phyloP scores from a whole-genome alignment of 495 filamentous ascomycete species.

The Cercophora scortea region DNA sequence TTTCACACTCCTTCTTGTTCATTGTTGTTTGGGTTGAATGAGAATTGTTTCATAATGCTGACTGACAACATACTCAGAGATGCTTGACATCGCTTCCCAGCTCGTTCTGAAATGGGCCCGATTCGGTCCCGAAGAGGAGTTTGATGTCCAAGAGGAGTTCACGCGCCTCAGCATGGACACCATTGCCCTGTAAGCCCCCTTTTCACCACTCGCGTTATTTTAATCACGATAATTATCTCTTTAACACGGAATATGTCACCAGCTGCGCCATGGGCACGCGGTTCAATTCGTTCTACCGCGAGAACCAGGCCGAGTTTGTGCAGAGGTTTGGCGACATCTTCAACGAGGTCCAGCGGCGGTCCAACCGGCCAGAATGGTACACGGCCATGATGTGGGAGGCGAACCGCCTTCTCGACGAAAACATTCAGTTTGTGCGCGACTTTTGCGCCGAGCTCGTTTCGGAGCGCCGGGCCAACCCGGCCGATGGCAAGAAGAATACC shows the following conservation, averaged over 20 bases:
- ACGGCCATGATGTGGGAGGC: constrained; percentile 38
- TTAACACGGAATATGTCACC: neutral
- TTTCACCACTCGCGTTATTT: neutral
- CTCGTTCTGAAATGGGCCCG: constrained; percentile 61
- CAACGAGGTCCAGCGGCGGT: constrained; percentile 36
- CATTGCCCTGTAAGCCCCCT: constrained; percentile 40
- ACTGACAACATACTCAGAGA: constrained; percentile 31
- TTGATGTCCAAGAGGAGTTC: constrained; percentile 54
- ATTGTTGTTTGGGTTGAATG: constrained; percentile 3
- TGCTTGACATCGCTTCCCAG: constrained; percentile 60
- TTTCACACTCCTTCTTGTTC: constrained; percentile 53
- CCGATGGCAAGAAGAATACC: constrained; percentile 45
- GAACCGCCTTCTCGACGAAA: constrained; percentile 40
- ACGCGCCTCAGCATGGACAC: constrained; percentile 61
- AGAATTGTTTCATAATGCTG: constrained; percentile 22
- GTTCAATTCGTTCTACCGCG: constrained; percentile 62
- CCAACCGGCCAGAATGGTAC: constrained; percentile 37
- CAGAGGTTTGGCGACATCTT: constrained; percentile 48
- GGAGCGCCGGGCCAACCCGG: constrained; percentile 41
- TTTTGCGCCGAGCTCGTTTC: constrained; percentile 46
- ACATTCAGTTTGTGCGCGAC: constrained; percentile 44
- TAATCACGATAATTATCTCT: neutral
- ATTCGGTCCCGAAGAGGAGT: constrained; percentile 41
- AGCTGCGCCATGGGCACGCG: constrained; percentile 56
- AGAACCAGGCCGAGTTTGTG: constrained; percentile 53